Evolutionary conservation across 2,329 filamentous ascomycete genomes (phyloP).

Genomic region (Epichloe uncinata): DNA sequence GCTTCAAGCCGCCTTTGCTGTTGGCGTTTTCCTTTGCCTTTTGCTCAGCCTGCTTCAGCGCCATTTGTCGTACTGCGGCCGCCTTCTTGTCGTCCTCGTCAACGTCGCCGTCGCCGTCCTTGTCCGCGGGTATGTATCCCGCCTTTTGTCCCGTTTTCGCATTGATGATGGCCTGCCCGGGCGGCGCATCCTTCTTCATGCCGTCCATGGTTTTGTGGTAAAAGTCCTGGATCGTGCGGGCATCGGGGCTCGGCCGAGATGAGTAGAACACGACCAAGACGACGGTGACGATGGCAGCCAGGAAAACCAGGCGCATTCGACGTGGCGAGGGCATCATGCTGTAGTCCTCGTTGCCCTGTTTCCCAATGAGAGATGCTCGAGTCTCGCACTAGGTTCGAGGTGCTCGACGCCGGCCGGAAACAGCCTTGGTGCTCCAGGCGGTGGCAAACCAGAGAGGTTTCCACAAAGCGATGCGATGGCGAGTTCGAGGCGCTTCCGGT

Average conservation of each 20-base stretch:
- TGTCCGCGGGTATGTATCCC: conserved; percentile 30
- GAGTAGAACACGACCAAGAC: conserved; percentile 63
- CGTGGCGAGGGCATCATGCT: conserved; percentile 54
- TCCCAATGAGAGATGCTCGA: too few relatives aligned
- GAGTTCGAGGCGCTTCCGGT: background rate
- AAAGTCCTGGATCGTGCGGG: conserved; percentile 36
- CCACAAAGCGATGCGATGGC: background rate
- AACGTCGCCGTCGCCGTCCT: conserved; percentile 40
- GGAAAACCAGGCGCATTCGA: conserved; percentile 52
- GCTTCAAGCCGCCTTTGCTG: conserved; percentile 27
- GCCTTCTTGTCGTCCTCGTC: conserved; percentile 42
- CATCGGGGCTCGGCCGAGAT: conserved; percentile 36
- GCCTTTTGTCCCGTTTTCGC: conserved; percentile 24
- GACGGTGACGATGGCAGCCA: conserved; percentile 51
- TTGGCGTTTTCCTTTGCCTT: conserved; percentile 50
- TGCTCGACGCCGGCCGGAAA: background rate
- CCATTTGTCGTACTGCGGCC: conserved; percentile 39
- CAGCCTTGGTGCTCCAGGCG: background rate
- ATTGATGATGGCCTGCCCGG: conserved; percentile 27
- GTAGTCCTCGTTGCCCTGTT: background rate
- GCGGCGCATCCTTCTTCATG: conserved; percentile 26
- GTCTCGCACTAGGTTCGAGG: background rate
- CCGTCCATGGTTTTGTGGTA: conserved; percentile 47
- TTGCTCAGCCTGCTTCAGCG: conserved; percentile 55
- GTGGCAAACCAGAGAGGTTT: background rate